Base-by-base conservation (phyloP, 768 basidiomycete species). In the Mrakia frigida region DNA sequence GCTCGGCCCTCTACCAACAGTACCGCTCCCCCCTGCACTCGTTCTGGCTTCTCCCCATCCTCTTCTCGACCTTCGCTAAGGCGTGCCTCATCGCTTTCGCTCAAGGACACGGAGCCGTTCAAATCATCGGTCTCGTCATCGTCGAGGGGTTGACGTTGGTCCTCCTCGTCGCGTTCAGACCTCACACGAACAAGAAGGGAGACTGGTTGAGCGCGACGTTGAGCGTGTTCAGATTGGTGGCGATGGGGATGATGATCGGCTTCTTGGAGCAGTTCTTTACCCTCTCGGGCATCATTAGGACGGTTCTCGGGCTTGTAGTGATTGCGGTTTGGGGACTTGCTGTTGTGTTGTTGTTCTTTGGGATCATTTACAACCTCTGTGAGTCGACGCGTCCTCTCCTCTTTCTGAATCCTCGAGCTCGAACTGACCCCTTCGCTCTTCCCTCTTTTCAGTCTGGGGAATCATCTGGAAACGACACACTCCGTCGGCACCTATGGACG, bases 251-350 rank as follows among this genome's bases (percentile, higher is more conserved):
- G 31, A 84, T 92, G 85, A 87, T 96, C 78, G 88, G 92, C 0
- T 97, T 94, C 82, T 84, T 93, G 67, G 67, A 68, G 25, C 46
- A 50, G 46, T 31, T 61, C 41, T 67, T 74, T 13, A n/a, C n/a
- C 31, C 87, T 91, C 78, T 84, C 83, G 13, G 81, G 94, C 33
- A 82, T 85, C 9, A 86, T 94, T 46, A 84, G 86, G 25, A 90
- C 92, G 2, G 90, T 88, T 43, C 89, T 97, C 74, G 93, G 93
- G 31, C 86, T 91, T 74, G 87, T 93, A 78, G 86, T 88, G 52
- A 88, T 89, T 18, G 88, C 91, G 43, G 85, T 93, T 52, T 90
- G 89, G 82, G 90, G 90, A 21, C 84, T 92, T 52, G 87, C 91
- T 0, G 86, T 91, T 41, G 77, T 94, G 65, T 83, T 92, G 74